A percentile compares a stretch with the other conserved stretches of the same genome.
Evolutionary conservation across 164 flowering plant species (phyloP).

Genomic region (Malania oleifera): DNA sequence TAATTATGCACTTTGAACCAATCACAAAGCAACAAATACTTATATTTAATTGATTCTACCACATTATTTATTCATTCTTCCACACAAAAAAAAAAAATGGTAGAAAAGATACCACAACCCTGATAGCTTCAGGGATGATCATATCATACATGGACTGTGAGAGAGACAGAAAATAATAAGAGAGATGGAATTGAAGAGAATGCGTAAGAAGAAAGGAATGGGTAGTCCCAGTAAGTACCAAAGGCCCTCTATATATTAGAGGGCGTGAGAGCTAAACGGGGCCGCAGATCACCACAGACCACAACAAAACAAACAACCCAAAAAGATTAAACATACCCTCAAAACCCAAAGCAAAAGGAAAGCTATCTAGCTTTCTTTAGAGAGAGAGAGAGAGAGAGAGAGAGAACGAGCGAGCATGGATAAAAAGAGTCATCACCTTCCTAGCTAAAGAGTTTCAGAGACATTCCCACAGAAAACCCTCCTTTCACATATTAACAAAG

Average conservation of each 20-base stretch:
- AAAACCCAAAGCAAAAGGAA: constrained; percentile 23
- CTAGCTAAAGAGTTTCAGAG: not conserved
- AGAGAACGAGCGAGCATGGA: constrained; percentile 17
- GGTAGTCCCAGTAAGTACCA: constrained; percentile 20
- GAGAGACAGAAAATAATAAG: constrained; percentile 18
- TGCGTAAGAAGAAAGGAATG: constrained; percentile 86
- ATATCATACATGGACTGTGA: not conserved
- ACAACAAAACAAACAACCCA: constrained; percentile 15
- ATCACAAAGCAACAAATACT: constrained; percentile 24
- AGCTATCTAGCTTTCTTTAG: not conserved
- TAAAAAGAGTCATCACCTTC: constrained; percentile 29
- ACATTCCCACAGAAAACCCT: not conserved
- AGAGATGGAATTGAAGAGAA: too few species aligned
- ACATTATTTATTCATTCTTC: not conserved
- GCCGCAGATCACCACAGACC: not conserved
- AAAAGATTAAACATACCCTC: constrained; percentile 32
- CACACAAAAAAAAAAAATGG: not conserved
- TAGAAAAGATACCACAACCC: constrained; percentile 1
- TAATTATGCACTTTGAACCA: constrained; percentile 41
- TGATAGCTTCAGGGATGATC: constrained; percentile 24
- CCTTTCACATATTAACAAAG: not conserved
- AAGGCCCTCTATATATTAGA: constrained; percentile 13
- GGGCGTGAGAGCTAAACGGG: not conserved
- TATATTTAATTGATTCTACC: not conserved
- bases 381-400: too few species aligned